Percentiles rank a stretch among this genome's conserved stretches.
Conservation (phyloP, 257 asterid genomes). For the Nicotiana paniculata region DNA sequence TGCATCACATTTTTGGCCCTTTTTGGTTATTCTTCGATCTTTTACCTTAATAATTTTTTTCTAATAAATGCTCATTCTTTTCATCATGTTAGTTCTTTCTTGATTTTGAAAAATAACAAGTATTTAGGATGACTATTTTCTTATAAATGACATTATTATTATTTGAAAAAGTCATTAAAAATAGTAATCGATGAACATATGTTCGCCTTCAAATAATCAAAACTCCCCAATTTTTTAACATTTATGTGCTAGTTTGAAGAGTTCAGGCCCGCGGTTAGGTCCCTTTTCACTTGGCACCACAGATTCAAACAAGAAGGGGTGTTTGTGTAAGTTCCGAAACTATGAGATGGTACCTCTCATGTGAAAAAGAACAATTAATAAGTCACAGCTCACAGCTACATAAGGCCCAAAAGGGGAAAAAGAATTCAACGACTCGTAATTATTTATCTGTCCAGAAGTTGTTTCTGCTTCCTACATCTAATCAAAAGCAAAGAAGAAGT, state of each 20-base stretch:
- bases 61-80: no score
- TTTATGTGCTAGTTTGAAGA: not conserved
- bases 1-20: no score
- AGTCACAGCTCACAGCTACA: not conserved
- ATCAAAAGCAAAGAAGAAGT: not conserved
- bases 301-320: not conserved
- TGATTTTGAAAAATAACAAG: no score
- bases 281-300: not conserved
- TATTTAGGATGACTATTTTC: no score
- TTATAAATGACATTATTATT: no score
- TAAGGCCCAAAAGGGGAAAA: not conserved
- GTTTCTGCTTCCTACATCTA: not conserved
- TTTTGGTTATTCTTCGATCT: no score
- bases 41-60: no score
- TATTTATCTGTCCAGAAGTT: not conserved
- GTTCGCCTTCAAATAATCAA: not conserved
- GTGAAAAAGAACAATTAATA: no score
- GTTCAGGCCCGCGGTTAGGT: not conserved
- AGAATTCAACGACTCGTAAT: not conserved
- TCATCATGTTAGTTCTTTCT: no score
- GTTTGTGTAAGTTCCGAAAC: not conserved
- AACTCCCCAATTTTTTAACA: not conserved
- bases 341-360: not conserved
- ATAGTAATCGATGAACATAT: no score
- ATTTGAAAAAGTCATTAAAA: no score